A percentile compares a stretch with the other conserved stretches of the same genome.
These are phyloP conservation scores for Candida tammaniensis DNA, from an alignment of 805 yeast genomes.

Conservation along the genomic window DNA sequence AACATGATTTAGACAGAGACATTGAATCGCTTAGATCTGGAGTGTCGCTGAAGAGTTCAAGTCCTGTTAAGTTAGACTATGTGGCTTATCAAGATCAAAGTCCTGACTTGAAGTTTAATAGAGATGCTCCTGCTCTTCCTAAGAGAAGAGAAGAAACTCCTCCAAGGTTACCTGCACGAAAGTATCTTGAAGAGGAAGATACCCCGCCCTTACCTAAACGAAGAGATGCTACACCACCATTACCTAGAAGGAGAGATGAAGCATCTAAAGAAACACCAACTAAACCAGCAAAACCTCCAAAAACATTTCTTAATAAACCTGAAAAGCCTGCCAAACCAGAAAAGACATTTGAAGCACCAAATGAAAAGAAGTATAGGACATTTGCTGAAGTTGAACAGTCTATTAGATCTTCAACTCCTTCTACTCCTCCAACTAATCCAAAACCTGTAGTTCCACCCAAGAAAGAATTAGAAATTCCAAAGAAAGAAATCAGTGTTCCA, in stretches of 20 bases:
- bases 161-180: conserved; percentile 4
- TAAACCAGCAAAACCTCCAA: neutral
- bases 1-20: conserved; percentile 29
- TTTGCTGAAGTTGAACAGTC: conserved; percentile 21
- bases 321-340: neutral
- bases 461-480: conserved; percentile 1
- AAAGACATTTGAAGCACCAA: neutral
- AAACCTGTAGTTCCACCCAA: neutral
- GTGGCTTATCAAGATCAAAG: conserved; percentile 1
- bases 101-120: conserved; percentile 11
- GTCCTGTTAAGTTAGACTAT: conserved; percentile 1
- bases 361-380: conserved; percentile 12
- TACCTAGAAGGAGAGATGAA: conserved; percentile 5
- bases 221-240: conserved; percentile 3
- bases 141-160: conserved; percentile 6
- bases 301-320: neutral
- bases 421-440: neutral
- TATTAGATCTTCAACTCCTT: conserved; percentile 15
- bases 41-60: neutral
- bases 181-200: conserved; percentile 4
- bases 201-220: conserved; percentile 11
- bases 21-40: conserved; percentile 18
- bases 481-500: no score
- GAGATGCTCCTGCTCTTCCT: conserved; percentile 6
- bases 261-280: conserved; percentile 5